phyloP scores from a whole-genome alignment of 1,139 yeast species.

The Yamadazyma kanchanaburiensis region DNA sequence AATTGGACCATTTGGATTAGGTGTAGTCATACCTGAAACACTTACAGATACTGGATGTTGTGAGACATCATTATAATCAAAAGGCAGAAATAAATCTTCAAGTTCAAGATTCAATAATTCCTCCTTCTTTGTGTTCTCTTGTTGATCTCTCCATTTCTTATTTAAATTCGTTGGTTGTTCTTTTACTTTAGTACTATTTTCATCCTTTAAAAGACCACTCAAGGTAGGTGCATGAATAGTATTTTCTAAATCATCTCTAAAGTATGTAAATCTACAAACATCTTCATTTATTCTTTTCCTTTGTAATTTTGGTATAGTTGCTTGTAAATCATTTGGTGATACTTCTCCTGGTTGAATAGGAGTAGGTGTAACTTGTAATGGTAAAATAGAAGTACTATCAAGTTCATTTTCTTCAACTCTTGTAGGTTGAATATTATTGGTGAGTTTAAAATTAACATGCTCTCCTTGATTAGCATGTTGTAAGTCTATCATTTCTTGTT shows the following conservation, averaged over 20 bases:
- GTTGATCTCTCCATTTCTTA: slow-evolving; percentile 18
- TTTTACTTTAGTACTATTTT: slow-evolving; percentile 7
- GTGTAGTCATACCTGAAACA: neutral
- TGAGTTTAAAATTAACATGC: slow-evolving; percentile 8
- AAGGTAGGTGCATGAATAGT: slow-evolving; percentile 90
- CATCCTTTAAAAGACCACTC: slow-evolving; percentile 59
- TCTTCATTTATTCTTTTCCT: slow-evolving; percentile 21
- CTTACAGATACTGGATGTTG: neutral
- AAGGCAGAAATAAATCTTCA: slow-evolving; percentile 30
- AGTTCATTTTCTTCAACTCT: slow-evolving; percentile 43
- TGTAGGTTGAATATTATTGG: neutral
- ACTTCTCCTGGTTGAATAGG: slow-evolving; percentile 76
- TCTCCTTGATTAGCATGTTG: slow-evolving; percentile 1
- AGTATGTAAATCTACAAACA: slow-evolving; percentile 74
- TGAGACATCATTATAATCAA: slow-evolving; percentile 12
- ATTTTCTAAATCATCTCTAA: slow-evolving; percentile 82
- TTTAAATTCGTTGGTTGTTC: slow-evolving; percentile 10
- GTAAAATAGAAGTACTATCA: slow-evolving; percentile 17
- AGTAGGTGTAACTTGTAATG: slow-evolving; percentile 67
- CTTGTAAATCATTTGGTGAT: slow-evolving; percentile 10
- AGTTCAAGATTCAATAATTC: slow-evolving; percentile 12
- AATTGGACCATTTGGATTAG: neutral
- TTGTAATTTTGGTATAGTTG: slow-evolving; percentile 27
- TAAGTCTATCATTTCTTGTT: slow-evolving; percentile 55
- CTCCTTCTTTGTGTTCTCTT: slow-evolving; percentile 10